These are phyloP conservation scores for Lactifluus pinguis DNA, from an alignment of 768 basidiomycete species.

Conservation along the genomic window DNA sequence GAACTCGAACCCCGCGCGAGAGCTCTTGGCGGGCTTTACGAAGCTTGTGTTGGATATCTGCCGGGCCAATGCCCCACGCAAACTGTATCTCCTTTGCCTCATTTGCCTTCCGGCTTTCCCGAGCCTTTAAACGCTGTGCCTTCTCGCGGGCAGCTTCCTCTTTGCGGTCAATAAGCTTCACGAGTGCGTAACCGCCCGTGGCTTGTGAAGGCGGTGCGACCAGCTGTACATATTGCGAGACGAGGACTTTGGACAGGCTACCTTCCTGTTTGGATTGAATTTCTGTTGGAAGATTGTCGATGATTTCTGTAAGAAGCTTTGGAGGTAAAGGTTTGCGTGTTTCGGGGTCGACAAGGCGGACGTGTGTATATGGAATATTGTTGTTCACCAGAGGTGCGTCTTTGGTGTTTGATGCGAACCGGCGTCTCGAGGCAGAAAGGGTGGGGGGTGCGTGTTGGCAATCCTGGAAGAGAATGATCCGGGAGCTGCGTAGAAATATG, in stretches of 20 bases:
- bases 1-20: conserved; percentile 24
- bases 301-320: conserved; percentile 7
- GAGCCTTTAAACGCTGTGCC: conserved; percentile 3
- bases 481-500: neutral
- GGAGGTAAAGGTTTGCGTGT: conserved; percentile 15
- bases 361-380: conserved; percentile 14
- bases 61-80: conserved; percentile 28
- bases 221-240: conserved; percentile 13
- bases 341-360: conserved; percentile 19
- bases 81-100: conserved; percentile 31
- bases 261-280: neutral
- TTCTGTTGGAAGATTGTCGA: conserved; percentile 6
- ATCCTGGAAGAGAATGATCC: neutral
- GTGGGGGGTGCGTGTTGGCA: neutral
- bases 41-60: conserved; percentile 32
- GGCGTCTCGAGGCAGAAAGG: neutral
- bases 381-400: conserved; percentile 12
- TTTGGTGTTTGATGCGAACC: conserved; percentile 4
- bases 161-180: conserved; percentile 10
- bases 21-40: conserved; percentile 26
- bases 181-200: conserved; percentile 17
- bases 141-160: conserved; percentile 10
- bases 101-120: conserved; percentile 10
- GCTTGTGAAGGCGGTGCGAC: conserved; percentile 15
- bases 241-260: neutral